Evolutionary conservation across 169 alveolate species (phyloP), one percentile per base, ranked within the genome.

Genomic region (Cyclospora cayetanensis): DNA sequence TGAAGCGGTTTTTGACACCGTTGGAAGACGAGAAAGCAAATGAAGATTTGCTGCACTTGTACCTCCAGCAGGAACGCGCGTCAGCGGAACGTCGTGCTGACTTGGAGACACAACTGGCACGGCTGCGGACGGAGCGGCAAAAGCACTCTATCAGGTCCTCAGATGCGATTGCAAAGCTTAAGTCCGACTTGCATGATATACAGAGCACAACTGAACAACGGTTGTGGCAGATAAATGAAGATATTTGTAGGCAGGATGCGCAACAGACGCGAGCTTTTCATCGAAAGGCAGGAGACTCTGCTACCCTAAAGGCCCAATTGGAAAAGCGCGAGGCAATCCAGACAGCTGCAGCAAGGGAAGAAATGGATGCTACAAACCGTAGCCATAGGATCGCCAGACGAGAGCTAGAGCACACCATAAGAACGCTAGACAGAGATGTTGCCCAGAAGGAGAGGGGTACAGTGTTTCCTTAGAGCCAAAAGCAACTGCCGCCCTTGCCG

Each of bases 171-270:
- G 60, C 80, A 37, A 90, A 90, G 60, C 90, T 90, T 27, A 90
- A 90, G 41, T 83, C 93, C 29, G 93, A 90, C 52, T 43, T 90
- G 52, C 90, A 90, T 27, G 93, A 90, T 34, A 76, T 90, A 83
- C 84, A 39, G 29, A 72, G 63, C 63, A 63, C 46, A 72, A 76
- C 93, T 22, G 93, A 90, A 31, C 90, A 76, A 18, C 66, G 90
- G 34, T 72, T 90, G 12, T 39, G 80, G 87, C 90, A 74, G 74
- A 25, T 90, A 53, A 52, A 74, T 50, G 93, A 90, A 60, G 66
- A 74, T 31, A 76, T 72, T 41, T 65, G 68, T 5, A 74, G 43
- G 90, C 41, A 83, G 39, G 93, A 55, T 52, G 42, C 80, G 34
- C 90, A 90, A 18, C 89, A 76, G 41, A 76, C 84, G 20, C 90